These are phyloP conservation scores for Gossypium longicalyx DNA, from an alignment of 345 rosid species.

Conservation along the genomic window DNA sequence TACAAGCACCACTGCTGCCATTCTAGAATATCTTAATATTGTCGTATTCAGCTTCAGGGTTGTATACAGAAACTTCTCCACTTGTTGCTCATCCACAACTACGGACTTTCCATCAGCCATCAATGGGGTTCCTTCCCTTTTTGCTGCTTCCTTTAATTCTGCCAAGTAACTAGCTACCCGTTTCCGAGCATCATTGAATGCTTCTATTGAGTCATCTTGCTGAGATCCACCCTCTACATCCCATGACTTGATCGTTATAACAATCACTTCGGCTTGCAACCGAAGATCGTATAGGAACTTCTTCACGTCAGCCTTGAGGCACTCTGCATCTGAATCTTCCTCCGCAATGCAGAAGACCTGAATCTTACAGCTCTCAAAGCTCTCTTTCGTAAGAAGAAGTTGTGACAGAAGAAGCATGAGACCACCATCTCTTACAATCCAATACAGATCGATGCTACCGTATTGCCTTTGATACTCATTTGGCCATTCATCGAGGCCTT, in stretches of 20 bases:
- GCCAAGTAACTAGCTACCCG: constrained; percentile 60
- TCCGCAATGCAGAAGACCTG: constrained; percentile 98
- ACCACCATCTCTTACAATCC: constrained; percentile 98
- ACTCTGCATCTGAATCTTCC: constrained; percentile 94
- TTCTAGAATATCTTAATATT: constrained; percentile 58
- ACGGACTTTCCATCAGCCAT: constrained; percentile 78
- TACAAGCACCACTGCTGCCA: constrained; percentile 76
- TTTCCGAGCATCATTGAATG: constrained; percentile 63
- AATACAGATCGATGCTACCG: constrained; percentile 93
- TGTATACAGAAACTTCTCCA: constrained; percentile 35
- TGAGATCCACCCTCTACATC: constrained; percentile 65
- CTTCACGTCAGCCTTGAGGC: constrained; percentile 88
- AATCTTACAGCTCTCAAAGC: constrained; percentile 95
- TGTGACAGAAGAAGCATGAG: constrained; percentile 98
- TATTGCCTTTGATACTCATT: constrained; percentile 93
- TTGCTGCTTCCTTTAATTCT: constrained; percentile 54
- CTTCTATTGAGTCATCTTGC: constrained; percentile 71
- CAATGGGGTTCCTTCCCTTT: constrained; percentile 33
- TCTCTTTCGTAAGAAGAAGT: constrained; percentile 95
- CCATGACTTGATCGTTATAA: constrained; percentile 91
- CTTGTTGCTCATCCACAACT: constrained; percentile 70
- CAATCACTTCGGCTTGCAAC: constrained; percentile 98
- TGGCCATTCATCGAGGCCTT: constrained; percentile 99
- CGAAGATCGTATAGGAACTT: constrained; percentile 92
- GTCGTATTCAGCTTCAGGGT: constrained; percentile 66